These are phyloP conservation scores for Cytospora mali DNA, from an alignment of 2,329 filamentous ascomycete species.

Conservation along the genomic window DNA sequence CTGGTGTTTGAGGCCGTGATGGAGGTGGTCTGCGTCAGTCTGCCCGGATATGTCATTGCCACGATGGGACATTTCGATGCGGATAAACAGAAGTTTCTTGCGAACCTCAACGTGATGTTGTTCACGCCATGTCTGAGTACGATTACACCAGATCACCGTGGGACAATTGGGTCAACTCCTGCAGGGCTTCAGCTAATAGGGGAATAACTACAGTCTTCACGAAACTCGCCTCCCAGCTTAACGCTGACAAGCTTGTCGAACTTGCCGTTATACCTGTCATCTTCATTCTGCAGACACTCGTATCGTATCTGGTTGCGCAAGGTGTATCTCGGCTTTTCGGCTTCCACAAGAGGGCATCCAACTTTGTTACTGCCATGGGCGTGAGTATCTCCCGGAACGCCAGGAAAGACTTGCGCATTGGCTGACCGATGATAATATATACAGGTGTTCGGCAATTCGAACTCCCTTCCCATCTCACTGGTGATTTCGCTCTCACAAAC, in stretches of 20 bases:
- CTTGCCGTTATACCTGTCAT: slow-evolving; percentile 95
- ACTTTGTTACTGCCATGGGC: slow-evolving; percentile 97
- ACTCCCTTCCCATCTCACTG: slow-evolving; percentile 94
- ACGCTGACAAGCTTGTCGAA: slow-evolving; percentile 84
- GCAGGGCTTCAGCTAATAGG: slow-evolving; percentile 33
- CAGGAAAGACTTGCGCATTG: neutral
- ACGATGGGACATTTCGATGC: slow-evolving; percentile 90
- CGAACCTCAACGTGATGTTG: slow-evolving; percentile 92
- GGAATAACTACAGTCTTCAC: slow-evolving; percentile 72
- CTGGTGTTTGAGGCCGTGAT: slow-evolving; percentile 94
- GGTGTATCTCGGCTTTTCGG: slow-evolving; percentile 73
- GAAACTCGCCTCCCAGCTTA: slow-evolving; percentile 93
- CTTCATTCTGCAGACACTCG: slow-evolving; percentile 82
- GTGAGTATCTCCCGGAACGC: slow-evolving; percentile 35
- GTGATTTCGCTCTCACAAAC: slow-evolving; percentile 94
- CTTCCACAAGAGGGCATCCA: slow-evolving; percentile 82
- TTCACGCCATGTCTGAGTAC: slow-evolving; percentile 96
- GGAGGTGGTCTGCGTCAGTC: slow-evolving; percentile 91
- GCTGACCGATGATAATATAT: slow-evolving; percentile 22
- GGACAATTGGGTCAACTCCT: neutral
- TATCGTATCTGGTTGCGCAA: slow-evolving; percentile 80
- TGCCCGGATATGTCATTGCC: slow-evolving; percentile 93
- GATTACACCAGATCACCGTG: slow-evolving; percentile 38
- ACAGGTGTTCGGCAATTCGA: slow-evolving; percentile 93
- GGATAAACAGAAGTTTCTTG: slow-evolving; percentile 93